A percentile compares a stretch with the other conserved stretches of the same genome.
Evolutionary conservation across 148 eudicot species (phyloP).

Genomic region (Hydrangea macrophylla): DNA sequence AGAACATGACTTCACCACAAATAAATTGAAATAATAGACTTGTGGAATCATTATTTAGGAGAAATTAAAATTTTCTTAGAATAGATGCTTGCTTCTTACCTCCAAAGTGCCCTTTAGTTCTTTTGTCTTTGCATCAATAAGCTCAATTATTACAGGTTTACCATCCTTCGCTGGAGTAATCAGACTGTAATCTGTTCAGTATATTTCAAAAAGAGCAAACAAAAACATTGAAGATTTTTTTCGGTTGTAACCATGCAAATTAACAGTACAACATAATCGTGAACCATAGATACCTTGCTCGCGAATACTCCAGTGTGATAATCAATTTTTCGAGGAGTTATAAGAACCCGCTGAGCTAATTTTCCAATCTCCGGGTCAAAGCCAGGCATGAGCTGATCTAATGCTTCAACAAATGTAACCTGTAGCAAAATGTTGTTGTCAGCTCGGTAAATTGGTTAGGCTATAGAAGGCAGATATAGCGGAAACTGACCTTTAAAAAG

Average conservation of each 20-base stretch:
- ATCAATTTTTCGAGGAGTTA: conserved; percentile 95
- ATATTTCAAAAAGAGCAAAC: neutral
- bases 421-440: conserved; percentile 22
- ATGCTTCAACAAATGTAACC: conserved; percentile 98
- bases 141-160: conserved; percentile 92
- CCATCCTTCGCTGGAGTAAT: conserved; percentile 99
- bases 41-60: neutral
- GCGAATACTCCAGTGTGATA: conserved; percentile 99
- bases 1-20: neutral
- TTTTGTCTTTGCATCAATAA: conserved; percentile 96
- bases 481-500: no score
- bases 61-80: neutral
- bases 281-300: conserved; percentile 59
- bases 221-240: neutral
- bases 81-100: conserved; percentile 46
- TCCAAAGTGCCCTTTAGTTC: conserved; percentile 84
- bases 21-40: no score
- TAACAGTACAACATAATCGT: neutral
- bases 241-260: conserved; percentile 5
- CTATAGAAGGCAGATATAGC: no score
- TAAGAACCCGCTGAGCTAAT: conserved; percentile 91
- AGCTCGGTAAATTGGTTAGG: conserved; percentile 6
- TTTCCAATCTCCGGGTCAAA: conserved; percentile 99
- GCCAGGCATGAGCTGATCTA: conserved; percentile 99
- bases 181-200: conserved; percentile 71